Evolutionary conservation across 441 rosid species (phyloP).

Genomic region (Gossypium lobatum): DNA sequence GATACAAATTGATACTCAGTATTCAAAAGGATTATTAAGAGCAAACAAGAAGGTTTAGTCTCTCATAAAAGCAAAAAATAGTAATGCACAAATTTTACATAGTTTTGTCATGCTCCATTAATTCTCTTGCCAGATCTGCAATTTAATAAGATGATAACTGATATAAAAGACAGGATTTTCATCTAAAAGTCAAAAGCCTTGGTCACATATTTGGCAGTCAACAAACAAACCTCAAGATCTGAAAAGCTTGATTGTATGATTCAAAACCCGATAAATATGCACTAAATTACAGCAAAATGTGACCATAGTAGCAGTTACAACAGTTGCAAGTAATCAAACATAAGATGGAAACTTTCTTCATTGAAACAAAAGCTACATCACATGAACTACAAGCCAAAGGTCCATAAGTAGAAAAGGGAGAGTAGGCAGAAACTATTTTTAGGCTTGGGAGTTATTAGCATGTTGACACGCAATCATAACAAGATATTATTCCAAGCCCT

Average conservation of each 20-base stretch:
- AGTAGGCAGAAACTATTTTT: not conserved
- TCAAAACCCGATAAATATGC: not conserved
- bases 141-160: not conserved
- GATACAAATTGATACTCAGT: not conserved
- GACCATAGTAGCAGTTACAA: not conserved
- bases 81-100: not conserved
- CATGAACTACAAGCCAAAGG: constrained; percentile 2
- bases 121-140: not conserved
- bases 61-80: not conserved
- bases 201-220: not conserved
- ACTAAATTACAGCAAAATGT: not conserved
- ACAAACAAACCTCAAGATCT: not conserved
- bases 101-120: not conserved
- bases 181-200: not conserved
- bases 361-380: not conserved
- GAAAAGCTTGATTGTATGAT: not conserved
- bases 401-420: not conserved
- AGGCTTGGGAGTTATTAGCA: not conserved
- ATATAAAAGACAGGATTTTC: not conserved
- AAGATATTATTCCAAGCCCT: not conserved
- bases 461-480: not conserved
- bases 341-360: not conserved
- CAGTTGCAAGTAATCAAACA: not conserved
- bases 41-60: not conserved
- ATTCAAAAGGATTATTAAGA: not conserved